A percentile compares a stretch with the other conserved stretches of the same genome.
These are phyloP conservation scores for Galerina sulciceps DNA, from an alignment of 768 basidiomycete genomes.

Conservation along the genomic window DNA sequence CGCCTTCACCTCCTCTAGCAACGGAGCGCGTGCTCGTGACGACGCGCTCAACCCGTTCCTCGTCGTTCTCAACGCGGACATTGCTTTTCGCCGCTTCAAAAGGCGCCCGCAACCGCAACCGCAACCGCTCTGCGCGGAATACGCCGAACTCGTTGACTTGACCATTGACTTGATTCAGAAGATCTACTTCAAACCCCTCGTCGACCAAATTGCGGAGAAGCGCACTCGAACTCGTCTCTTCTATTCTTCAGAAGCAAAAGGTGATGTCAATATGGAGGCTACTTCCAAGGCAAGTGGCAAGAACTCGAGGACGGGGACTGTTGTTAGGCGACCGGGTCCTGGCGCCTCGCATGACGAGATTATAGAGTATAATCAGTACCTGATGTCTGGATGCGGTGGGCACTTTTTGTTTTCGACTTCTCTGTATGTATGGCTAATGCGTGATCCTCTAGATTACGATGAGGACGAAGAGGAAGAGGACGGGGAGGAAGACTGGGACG, in stretches of 20 bases:
- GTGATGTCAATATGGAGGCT: neutral
- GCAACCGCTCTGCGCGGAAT: neutral
- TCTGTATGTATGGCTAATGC: no score
- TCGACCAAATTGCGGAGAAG: neutral
- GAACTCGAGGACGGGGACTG: neutral
- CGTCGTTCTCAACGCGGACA: slow-evolving; percentile 8
- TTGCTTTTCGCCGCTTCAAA: slow-evolving; percentile 10
- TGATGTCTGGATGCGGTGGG: slow-evolving; percentile 3
- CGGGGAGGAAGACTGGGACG: no score
- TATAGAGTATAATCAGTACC: neutral
- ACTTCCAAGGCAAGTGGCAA: neutral
- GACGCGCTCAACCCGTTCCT: slow-evolving; percentile 9
- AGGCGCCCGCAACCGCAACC: neutral
- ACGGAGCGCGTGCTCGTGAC: neutral
- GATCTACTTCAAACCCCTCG: slow-evolving; percentile 4
- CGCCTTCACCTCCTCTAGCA: neutral
- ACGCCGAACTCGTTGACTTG: slow-evolving; percentile 9
- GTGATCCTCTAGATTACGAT: no score
- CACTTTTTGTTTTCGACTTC: neutral
- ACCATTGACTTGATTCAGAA: slow-evolving; percentile 6
- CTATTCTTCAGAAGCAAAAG: neutral
- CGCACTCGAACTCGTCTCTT: neutral
- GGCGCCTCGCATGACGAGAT: slow-evolving; percentile 2
- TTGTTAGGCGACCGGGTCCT: neutral
- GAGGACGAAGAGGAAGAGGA: no score